A percentile compares a stretch with the other conserved stretches of the same genome.
Conservation (phyloP, 192 early-diverging fungal genomes). For the Chytriomyces sp. region DNA sequence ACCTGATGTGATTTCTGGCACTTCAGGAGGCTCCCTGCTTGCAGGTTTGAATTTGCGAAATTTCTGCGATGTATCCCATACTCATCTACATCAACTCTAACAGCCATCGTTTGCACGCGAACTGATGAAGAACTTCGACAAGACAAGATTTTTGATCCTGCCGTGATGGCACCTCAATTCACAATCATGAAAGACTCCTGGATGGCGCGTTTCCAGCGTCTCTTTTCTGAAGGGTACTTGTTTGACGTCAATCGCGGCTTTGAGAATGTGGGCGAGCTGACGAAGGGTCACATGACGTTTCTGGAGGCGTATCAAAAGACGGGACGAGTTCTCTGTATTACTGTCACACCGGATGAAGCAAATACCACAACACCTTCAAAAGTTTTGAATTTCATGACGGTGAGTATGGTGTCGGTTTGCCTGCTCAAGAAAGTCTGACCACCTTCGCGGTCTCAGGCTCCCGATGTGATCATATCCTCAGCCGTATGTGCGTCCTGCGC, state of each 20-base stretch:
- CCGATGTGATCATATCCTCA: conserved; percentile 81
- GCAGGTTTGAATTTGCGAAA: conserved; percentile 12
- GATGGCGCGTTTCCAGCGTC: conserved; percentile 31
- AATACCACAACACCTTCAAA: conserved; percentile 68
- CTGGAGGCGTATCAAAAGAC: conserved; percentile 87
- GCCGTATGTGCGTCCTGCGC: conserved; percentile 86
- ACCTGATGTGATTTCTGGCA: conserved; percentile 79
- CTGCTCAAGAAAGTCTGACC: background rate
- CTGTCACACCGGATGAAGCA: conserved; percentile 73
- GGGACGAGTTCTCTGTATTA: conserved; percentile 84
- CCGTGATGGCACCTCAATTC: background rate
- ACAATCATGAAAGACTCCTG: conserved; percentile 26
- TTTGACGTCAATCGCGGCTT: conserved; percentile 39
- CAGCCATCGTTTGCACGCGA: conserved; percentile 68
- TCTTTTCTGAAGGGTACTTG: conserved; percentile 38
- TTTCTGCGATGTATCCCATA: background rate
- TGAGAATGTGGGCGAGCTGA: conserved; percentile 30
- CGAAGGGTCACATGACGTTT: conserved; percentile 74
- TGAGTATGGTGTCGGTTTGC: too few relatives aligned
- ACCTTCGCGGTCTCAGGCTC: conserved; percentile 30
- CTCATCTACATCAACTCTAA: conserved; percentile 44
- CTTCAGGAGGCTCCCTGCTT: conserved; percentile 60
- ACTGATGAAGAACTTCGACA: conserved; percentile 63
- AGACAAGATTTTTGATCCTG: conserved; percentile 50
- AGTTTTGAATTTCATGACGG: conserved; percentile 85